Evolutionary conservation across 2,329 filamentous ascomycete species (phyloP), one percentile per base, ranked within the genome.

Genomic region (Aspergillus sp.): DNA sequence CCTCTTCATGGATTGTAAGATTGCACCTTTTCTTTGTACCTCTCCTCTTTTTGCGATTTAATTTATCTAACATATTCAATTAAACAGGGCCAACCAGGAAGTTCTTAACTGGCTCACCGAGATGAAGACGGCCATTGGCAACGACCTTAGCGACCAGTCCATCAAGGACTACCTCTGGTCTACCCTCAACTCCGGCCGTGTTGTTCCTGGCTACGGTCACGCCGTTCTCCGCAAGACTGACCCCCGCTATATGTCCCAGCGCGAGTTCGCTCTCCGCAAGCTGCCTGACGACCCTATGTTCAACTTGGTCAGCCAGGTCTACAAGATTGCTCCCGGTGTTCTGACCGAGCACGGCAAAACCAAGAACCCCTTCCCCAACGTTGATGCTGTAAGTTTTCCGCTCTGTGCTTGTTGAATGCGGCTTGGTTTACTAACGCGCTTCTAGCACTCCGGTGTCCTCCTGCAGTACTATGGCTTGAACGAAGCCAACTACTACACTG

Each of bases 271-370:
- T 64, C 90, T 93, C 71, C 85, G 90, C 83, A 91, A 97, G 78
- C 88, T 97, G 77, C 91, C 93, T 75, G 86, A 96, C 73, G 95
- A 98, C 86, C 93, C 93, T 73, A 96, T 99, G 93, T 99, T 97
- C 91, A 92, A 99, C 87, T 90, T 99, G 69, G 95, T 99, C 82
- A 96, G 90, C 86, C 95, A 99, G 84, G 95, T 99, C 70, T 99
- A 98, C 90, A 99, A 99, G 91, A 98, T 99, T 72, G 95, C 95
- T 65, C 95, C 95, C 66, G 90, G 89, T 73, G 95, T 99, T 72
- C 85, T 99, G 77, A 99, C 95, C 67, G 92, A 99, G 88, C 95
- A 99, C 84, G 95, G 95, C 83, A 99, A 99, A 91, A 98, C 93
- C 85, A 98, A 98, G 90, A 97, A 98, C 90, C 93, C 93, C 68